Evolutionary conservation across 1,284 basidiomycete species (phyloP), one percentile per base, ranked within the genome.

Genomic region (Tylopilus sp.): DNA sequence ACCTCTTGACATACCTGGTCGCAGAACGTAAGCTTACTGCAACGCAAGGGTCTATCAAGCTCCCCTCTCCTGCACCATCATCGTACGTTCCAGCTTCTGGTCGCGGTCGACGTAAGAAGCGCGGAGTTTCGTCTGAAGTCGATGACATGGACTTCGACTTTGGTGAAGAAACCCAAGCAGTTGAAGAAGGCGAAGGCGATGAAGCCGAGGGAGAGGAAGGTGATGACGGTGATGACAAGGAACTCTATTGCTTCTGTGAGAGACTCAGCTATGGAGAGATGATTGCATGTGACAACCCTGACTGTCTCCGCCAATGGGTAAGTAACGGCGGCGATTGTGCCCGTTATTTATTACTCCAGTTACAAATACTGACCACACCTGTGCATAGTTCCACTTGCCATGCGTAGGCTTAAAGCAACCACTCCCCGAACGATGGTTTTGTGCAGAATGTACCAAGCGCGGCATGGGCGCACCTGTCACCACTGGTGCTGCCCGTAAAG

Each of bases 281-380:
- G 83, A 80, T 86, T 54, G 84, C 75, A 38, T 86, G 83, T 62
- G 83, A 86, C 61, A 81, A 82, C 57, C 68, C 75, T n/a, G 72
- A 73, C 8, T 86, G 83, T 66, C 74, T 72, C n/a, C 83, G 78
- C 65, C 81, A 85, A 77, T 86, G 84, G 83, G 83, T 84, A 53
- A 73, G 81, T 73, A 12, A 11, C 17, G 57, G 31, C 44, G 20
- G 49, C 37, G 29, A 46, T 38, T 39, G 17, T 36, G 42, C 38
- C 39, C 29, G 8, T 37, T 44, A 21, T 28, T 44, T 36, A 39
- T 61, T 42, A 48, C 44, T 30, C n/a, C 14, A 29, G 29, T 20
- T 34, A 44, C 49, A 30, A 45, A 47, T 43, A 8, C 48, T 68
- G 18, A 62, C 52, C 15, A 39, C 43, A 48, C 49, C 34, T 48